Evolutionary conservation across 2,329 filamentous ascomycete species (phyloP).

Genomic region (Lithohypha guttulata): DNA sequence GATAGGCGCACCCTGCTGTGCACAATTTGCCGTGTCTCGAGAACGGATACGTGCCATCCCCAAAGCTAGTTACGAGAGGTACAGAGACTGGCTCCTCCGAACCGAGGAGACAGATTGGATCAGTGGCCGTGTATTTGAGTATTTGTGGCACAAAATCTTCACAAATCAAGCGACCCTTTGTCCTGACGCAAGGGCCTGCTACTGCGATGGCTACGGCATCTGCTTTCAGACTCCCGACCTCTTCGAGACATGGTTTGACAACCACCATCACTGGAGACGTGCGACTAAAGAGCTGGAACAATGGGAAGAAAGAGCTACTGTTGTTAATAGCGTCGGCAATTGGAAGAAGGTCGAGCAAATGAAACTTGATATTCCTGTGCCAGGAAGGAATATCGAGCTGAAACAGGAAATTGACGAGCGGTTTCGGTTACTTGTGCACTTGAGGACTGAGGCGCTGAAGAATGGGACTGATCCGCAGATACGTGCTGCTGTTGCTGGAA

Average conservation of each 20-base stretch:
- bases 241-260: slow-evolving; percentile 39
- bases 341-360: slow-evolving; percentile 15
- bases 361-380: slow-evolving; percentile 16
- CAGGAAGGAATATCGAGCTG: slow-evolving; percentile 32
- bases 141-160: slow-evolving; percentile 55
- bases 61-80: slow-evolving; percentile 43
- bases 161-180: slow-evolving; percentile 38
- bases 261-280: slow-evolving; percentile 34
- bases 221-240: slow-evolving; percentile 46
- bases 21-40: slow-evolving; percentile 51
- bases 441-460: slow-evolving; percentile 36
- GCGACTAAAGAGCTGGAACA: slow-evolving; percentile 32
- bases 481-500: slow-evolving; percentile 43
- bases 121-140: slow-evolving; percentile 52
- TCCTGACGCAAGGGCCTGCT: slow-evolving; percentile 45
- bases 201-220: slow-evolving; percentile 53
- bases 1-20: slow-evolving; percentile 52
- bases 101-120: slow-evolving; percentile 46
- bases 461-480: slow-evolving; percentile 42
- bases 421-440: slow-evolving; percentile 31
- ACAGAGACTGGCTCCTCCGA: slow-evolving; percentile 51
- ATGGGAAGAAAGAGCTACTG: slow-evolving; percentile 31
- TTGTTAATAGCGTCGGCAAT: slow-evolving; percentile 20
- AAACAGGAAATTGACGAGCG: slow-evolving; percentile 35
- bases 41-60: slow-evolving; percentile 47